Base-by-base conservation (phyloP, 2,329 filamentous ascomycete species). In the Reticulascus tulasneorum region DNA sequence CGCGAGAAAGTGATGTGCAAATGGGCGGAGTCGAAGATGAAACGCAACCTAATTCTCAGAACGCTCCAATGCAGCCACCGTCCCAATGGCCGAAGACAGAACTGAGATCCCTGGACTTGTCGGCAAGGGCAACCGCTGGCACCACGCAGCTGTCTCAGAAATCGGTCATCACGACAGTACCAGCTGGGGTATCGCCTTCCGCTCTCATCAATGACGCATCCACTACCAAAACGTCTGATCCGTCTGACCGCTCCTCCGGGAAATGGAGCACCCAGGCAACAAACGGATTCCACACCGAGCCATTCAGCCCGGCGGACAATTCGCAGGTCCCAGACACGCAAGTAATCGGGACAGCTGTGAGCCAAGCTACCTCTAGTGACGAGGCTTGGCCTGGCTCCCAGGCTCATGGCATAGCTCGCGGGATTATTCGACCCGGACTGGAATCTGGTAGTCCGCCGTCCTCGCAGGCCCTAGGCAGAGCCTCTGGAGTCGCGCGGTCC, bases 181-280 rank as follows among this genome's bases (percentile, higher is more conserved):
- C 78, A 1, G 62, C 69, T 0, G 77, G 75, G 5, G 64, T 78
- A 35, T 77, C 75, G 5, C 77, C 77, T 11, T 77, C 73, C 18
- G 74, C 73, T 10, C 59, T 75, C 40, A 66, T 82, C 35, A 96
- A 97, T 51, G 89, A 94, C 52, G 91, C 89, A 2, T 94, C 89
- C 3, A 94, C 90, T 2, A 95, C 90, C n/a, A 93, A 94, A 62
- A 90, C 86, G 3, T 87, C 86, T 1, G 80, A 85, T 43, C 76
- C 79, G 6, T 88, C 84, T 4, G 66, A 67, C 12, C 66, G 70
- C 34, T 82, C 80, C 10, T 81, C 77, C 2, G 79, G 76, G 3
- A 73, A 77, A 46, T 74, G 75, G 56, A 82, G 83, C 55, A 86
- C 84, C 0, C 84, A 90, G 54, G 73, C 75, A 40, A 86, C 82